A percentile compares a stretch with the other conserved stretches of the same genome.
Conservation (phyloP, 164 flowering plant genomes). For the Tetracentron sinense region DNA sequence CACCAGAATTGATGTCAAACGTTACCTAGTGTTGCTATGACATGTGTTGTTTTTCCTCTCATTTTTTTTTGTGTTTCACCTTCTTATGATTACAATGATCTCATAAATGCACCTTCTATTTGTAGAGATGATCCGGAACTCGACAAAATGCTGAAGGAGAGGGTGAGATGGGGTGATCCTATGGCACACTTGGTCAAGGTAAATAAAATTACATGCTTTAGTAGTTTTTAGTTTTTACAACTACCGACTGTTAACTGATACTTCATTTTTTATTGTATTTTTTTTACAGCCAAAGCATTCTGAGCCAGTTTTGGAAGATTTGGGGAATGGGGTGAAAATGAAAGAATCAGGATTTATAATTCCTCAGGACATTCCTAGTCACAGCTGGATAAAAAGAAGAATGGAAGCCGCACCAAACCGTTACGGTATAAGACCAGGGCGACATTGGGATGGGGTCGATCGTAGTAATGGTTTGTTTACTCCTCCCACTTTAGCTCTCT, state of each 20-base stretch:
- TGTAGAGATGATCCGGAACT: slow-evolving; percentile 90
- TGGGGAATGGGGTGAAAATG: slow-evolving; percentile 85
- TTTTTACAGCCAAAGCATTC: slow-evolving; percentile 48
- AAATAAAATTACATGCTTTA: slow-evolving; percentile 1
- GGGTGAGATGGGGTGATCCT: slow-evolving; percentile 92
- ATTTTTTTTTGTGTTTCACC: background rate
- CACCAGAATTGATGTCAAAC: too few species aligned
- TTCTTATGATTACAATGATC: background rate
- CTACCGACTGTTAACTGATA: background rate
- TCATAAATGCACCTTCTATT: slow-evolving; percentile 5
- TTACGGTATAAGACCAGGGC: slow-evolving; percentile 71
- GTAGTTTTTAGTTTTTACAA: background rate
- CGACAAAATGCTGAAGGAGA: slow-evolving; percentile 75
- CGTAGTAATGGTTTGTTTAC: slow-evolving; percentile 74
- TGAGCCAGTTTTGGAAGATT: slow-evolving; percentile 43
- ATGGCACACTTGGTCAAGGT: slow-evolving; percentile 92
- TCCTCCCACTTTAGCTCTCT: too few species aligned
- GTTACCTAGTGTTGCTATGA: too few species aligned
- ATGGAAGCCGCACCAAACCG: slow-evolving; percentile 77
- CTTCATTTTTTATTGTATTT: background rate
- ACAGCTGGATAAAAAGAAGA: slow-evolving; percentile 89
- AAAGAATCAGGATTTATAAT: slow-evolving; percentile 83
- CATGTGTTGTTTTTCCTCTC: too few species aligned
- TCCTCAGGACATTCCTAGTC: slow-evolving; percentile 85
- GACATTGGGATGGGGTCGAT: slow-evolving; percentile 98